Percentiles rank a stretch among this genome's conserved stretches.
phyloP scores from a whole-genome alignment of 2,329 filamentous ascomycete genomes.

The Lachnellula cervina region DNA sequence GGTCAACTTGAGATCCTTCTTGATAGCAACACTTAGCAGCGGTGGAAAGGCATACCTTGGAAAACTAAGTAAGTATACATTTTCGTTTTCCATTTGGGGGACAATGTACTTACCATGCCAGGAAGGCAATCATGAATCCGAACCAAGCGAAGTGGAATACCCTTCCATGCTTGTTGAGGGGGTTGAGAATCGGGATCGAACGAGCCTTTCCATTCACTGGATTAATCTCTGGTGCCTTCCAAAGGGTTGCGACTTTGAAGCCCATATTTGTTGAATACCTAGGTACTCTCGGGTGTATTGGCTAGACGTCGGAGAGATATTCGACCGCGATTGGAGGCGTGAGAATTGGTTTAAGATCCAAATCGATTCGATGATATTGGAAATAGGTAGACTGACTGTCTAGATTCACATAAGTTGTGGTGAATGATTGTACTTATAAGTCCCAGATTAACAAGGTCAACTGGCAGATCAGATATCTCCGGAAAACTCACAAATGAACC shows the following conservation, averaged over 20 bases:
- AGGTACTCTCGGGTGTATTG: background rate
- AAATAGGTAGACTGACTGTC: background rate
- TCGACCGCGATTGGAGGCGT: background rate
- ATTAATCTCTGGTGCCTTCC: conserved; percentile 44
- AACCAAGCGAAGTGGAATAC: conserved; percentile 90
- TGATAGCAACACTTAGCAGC: conserved; percentile 58
- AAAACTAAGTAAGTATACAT: background rate
- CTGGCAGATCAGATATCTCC: conserved; percentile 19
- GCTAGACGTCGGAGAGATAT: background rate
- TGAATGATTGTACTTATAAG: conserved; percentile 15
- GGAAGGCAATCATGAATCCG: conserved; percentile 82
- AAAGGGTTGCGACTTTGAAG: conserved; percentile 23
- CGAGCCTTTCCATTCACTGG: conserved; percentile 79
- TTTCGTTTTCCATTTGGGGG: background rate
- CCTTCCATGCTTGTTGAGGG: conserved; percentile 72
- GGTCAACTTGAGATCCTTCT: conserved; percentile 68
- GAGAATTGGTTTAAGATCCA: background rate
- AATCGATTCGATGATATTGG: background rate
- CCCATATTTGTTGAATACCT: conserved; percentile 13
- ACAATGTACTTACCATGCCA: conserved; percentile 70
- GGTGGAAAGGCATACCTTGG: conserved; percentile 80
- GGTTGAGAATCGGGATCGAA: conserved; percentile 74
- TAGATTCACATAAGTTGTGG: background rate
- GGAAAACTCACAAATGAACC: conserved; percentile 5
- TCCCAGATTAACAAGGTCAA: conserved; percentile 17